Evolutionary conservation across 768 basidiomycete genomes (phyloP).

Genomic region (Hygrocybe coccinea): DNA sequence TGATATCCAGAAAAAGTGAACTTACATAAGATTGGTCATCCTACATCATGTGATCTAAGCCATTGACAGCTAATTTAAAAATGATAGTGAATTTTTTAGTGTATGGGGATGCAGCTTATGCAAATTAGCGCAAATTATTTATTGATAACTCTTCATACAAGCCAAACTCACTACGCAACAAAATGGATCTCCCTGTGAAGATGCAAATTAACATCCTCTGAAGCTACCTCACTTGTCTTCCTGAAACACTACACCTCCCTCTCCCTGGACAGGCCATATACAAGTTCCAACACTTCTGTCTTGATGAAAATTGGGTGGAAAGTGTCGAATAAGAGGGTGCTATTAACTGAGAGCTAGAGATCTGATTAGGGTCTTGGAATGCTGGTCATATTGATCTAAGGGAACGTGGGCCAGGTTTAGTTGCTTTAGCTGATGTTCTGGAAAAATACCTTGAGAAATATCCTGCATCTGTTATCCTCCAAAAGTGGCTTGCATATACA

Average conservation of each 20-base stretch:
- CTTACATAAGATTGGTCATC: too few species aligned
- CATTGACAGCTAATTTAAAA: too few species aligned
- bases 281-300: not conserved
- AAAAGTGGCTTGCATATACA: not conserved
- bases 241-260: not conserved
- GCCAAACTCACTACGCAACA: not conserved
- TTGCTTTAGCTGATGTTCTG: slow-evolving; percentile 4
- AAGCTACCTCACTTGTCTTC: slow-evolving; percentile 4
- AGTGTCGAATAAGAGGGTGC: slow-evolving; percentile 1
- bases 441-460: slow-evolving; percentile 1
- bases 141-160: not conserved
- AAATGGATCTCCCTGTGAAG: not conserved
- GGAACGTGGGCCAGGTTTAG: not conserved
- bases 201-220: slow-evolving; percentile 1
- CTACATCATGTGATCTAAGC: too few species aligned
- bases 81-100: too few species aligned
- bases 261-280: not conserved
- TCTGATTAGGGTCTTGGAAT: not conserved
- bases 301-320: not conserved
- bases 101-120: not conserved
- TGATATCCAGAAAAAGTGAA: too few species aligned
- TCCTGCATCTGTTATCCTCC: not conserved
- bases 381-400: not conserved
- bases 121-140: not conserved
- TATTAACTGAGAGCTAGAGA: not conserved